phyloP scores from a whole-genome alignment of 2,329 filamentous ascomycete genomes.

The Drechslera avenae region DNA sequence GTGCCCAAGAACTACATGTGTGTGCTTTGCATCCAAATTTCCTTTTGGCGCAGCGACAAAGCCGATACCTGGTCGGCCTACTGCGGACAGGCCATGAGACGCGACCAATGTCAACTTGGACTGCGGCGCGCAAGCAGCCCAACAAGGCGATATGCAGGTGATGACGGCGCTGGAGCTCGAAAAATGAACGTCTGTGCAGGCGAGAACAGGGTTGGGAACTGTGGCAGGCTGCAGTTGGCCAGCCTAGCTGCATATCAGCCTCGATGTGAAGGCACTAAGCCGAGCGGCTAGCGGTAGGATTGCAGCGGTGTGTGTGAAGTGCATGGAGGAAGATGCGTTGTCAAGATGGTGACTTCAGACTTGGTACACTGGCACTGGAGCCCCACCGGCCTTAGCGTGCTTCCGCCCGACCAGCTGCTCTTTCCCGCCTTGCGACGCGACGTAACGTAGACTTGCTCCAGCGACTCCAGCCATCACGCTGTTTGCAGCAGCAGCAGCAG shows the following conservation, averaged over 20 bases:
- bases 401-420: slow-evolving; percentile 1
- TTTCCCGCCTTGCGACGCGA: slow-evolving; percentile 5
- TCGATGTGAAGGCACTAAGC: slow-evolving; percentile 22
- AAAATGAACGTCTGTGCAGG: slow-evolving; percentile 35
- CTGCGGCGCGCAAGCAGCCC: slow-evolving; percentile 14
- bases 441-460: neutral
- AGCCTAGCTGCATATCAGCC: slow-evolving; percentile 30
- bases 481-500: too few species aligned
- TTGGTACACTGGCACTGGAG: neutral
- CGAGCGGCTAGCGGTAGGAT: slow-evolving; percentile 12
- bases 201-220: slow-evolving; percentile 32
- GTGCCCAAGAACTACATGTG: slow-evolving; percentile 26
- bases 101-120: slow-evolving; percentile 13
- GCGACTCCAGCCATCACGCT: slow-evolving; percentile 7
- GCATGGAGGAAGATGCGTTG: slow-evolving; percentile 15
- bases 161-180: slow-evolving; percentile 25
- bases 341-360: slow-evolving; percentile 1
- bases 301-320: slow-evolving; percentile 20
- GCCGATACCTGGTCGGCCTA: slow-evolving; percentile 16
- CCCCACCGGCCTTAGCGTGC: slow-evolving; percentile 6
- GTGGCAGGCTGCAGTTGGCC: slow-evolving; percentile 43
- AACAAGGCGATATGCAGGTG: slow-evolving; percentile 29
- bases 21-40: slow-evolving; percentile 20
- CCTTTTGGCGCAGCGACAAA: slow-evolving; percentile 24
- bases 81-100: slow-evolving; percentile 20